Conservation (phyloP, 148 eudicot genomes). For the Salicornia ramosissima region DNA sequence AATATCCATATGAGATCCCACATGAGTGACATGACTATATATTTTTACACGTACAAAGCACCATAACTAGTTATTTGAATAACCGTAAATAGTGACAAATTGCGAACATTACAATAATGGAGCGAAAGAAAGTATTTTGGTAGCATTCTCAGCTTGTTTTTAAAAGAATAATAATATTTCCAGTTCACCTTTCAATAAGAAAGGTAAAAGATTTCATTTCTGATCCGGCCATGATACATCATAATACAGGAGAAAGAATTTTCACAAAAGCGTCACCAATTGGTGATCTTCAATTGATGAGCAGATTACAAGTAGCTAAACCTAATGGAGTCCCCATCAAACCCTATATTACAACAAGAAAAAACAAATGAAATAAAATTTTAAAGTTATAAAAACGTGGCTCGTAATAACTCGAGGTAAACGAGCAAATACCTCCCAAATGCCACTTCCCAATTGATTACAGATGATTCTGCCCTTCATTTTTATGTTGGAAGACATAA, state of each 20-base stretch:
- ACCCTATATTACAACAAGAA: conserved; percentile 15
- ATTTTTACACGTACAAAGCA: too few species aligned
- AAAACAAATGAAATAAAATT: not conserved
- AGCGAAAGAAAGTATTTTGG: too few species aligned
- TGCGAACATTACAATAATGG: too few species aligned
- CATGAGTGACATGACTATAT: too few species aligned
- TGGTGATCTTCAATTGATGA: conserved; percentile 1
- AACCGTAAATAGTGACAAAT: too few species aligned
- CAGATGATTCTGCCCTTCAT: not conserved
- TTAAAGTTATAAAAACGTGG: not conserved
- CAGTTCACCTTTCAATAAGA: not conserved
- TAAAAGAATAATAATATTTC: not conserved
- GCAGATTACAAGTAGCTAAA: conserved; percentile 14
- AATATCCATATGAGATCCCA: too few species aligned
- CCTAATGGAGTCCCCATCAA: conserved; percentile 11
- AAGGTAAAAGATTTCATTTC: not conserved
- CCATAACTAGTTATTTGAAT: too few species aligned
- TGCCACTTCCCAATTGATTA: not conserved
- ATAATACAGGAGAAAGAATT: conserved; percentile 3
- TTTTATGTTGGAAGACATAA: not conserved
- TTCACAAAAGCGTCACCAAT: conserved; percentile 16
- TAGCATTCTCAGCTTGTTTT: too few species aligned
- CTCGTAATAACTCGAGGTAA: not conserved
- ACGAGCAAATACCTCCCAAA: not conserved
- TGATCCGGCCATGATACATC: conserved; percentile 7